These are phyloP conservation scores for Ophioceras dolichostomum DNA, from an alignment of 2,329 filamentous ascomycete species.

Conservation along the genomic window DNA sequence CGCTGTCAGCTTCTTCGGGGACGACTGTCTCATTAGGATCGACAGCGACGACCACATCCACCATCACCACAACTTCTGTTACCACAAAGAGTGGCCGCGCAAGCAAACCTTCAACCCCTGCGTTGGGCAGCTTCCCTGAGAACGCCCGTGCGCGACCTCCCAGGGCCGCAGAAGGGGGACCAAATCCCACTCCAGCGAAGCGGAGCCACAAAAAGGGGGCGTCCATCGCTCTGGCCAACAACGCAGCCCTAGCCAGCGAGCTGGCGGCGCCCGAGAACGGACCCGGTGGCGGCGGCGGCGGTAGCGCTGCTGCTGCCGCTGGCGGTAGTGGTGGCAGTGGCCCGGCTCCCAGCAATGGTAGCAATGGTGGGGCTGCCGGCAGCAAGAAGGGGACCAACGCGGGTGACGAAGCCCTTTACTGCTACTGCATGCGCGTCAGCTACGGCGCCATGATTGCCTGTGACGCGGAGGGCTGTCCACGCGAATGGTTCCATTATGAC, in stretches of 20 bases:
- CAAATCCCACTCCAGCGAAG: constrained; percentile 25
- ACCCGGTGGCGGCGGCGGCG: not conserved
- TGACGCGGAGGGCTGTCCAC: constrained; percentile 54
- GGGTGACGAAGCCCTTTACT: constrained; percentile 62
- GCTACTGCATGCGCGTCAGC: constrained; percentile 68
- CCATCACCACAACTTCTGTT: constrained; percentile 29
- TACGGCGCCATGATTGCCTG: constrained; percentile 81
- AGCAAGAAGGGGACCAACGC: constrained; percentile 35
- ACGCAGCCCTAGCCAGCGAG: constrained; percentile 19
- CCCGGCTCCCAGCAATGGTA: constrained; percentile 1
- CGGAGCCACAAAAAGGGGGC: constrained; percentile 49
- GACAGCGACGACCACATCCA: constrained; percentile 8
- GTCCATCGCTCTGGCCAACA: constrained; percentile 21
- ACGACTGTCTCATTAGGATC: too few relatives aligned
- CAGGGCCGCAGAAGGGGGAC: constrained; percentile 25
- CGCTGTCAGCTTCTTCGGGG: too few relatives aligned
- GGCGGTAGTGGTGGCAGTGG: constrained; percentile 3
- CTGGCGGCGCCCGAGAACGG: constrained; percentile 18
- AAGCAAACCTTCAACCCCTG: constrained; percentile 55
- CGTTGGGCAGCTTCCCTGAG: constrained; percentile 47
- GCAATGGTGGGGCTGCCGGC: constrained; percentile 19
- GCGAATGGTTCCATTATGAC: constrained; percentile 75
- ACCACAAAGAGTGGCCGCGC: constrained; percentile 52
- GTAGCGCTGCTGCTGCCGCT: constrained; percentile 4
- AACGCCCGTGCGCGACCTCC: constrained; percentile 36